A percentile compares a stretch with the other conserved stretches of the same genome.
Conservation (phyloP, 2,329 filamentous ascomycete species). For the Clarireedia sp. region DNA sequence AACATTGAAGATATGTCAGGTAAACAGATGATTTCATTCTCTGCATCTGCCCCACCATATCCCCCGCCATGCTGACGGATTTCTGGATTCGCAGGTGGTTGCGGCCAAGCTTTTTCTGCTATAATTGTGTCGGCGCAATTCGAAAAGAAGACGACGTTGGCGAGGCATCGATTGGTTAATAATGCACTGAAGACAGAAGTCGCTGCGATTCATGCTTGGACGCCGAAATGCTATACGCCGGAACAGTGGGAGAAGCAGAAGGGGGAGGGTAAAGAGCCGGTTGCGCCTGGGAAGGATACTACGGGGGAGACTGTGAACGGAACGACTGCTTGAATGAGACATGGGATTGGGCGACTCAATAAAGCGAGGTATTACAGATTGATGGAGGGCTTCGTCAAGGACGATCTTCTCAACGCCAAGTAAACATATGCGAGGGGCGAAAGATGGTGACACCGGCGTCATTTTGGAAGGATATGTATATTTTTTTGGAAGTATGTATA, state of each 20-base stretch:
- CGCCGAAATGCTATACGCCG: constrained; percentile 65
- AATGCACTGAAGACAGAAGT: constrained; percentile 60
- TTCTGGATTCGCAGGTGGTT: constrained; percentile 46
- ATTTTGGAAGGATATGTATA: not conserved
- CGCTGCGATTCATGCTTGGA: constrained; percentile 69
- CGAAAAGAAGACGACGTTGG: constrained; percentile 53
- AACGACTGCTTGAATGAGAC: constrained; percentile 25
- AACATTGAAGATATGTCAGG: constrained; percentile 90
- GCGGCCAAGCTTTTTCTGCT: constrained; percentile 63
- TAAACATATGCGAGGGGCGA: not conserved
- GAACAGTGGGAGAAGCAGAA: constrained; percentile 65
- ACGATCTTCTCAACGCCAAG: not conserved
- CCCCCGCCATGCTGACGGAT: constrained; percentile 3
- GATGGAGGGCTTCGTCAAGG: not conserved
- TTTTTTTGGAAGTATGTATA: not conserved
- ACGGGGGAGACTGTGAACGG: constrained; percentile 28
- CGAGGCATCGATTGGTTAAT: constrained; percentile 63
- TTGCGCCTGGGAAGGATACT: constrained; percentile 27
- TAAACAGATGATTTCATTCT: constrained; percentile 36
- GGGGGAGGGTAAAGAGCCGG: constrained; percentile 24
- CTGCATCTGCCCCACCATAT: constrained; percentile 11
- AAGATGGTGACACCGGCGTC: not conserved
- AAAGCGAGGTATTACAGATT: not conserved
- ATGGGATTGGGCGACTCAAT: not conserved
- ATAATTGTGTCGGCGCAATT: constrained; percentile 57